phyloP scores from a whole-genome alignment of 257 asterid genomes.

The Penstemon barbatus region DNA sequence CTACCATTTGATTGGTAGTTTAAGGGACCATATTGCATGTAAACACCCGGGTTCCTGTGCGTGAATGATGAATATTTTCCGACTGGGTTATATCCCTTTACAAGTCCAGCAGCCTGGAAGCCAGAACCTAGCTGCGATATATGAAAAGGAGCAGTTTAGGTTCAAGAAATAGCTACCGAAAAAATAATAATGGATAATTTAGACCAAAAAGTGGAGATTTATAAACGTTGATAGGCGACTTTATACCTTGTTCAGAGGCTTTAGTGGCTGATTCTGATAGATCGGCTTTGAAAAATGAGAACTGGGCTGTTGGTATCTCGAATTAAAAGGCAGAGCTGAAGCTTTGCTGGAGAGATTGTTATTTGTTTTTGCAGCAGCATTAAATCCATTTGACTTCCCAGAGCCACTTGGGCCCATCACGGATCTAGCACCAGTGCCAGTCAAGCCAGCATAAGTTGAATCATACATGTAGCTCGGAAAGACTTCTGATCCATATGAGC shows the following conservation, averaged over 20 bases:
- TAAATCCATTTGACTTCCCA: slow-evolving; percentile 44
- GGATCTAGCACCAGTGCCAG: slow-evolving; percentile 37
- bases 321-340: slow-evolving; percentile 40
- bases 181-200: neutral
- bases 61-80: slow-evolving; percentile 47
- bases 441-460: slow-evolving; percentile 38
- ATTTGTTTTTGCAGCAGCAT: slow-evolving; percentile 36
- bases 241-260: slow-evolving; percentile 58
- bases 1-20: slow-evolving; percentile 47
- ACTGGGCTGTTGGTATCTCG: slow-evolving; percentile 40
- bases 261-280: slow-evolving; percentile 51
- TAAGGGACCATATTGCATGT: slow-evolving; percentile 41
- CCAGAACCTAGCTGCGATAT: slow-evolving; percentile 56
- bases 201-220: neutral
- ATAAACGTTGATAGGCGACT: neutral
- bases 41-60: slow-evolving; percentile 45
- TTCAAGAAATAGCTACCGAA: too few species aligned
- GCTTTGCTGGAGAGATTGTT: slow-evolving; percentile 32
- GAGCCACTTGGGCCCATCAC: slow-evolving; percentile 42
- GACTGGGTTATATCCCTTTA: slow-evolving; percentile 42
- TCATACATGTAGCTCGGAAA: slow-evolving; percentile 53
- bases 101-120: slow-evolving; percentile 44
- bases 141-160: neutral
- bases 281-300: slow-evolving; percentile 44
- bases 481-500: slow-evolving; percentile 55